These are phyloP conservation scores for Calonectria henricotiae DNA, from an alignment of 2,329 filamentous ascomycete genomes.

Conservation along the genomic window DNA sequence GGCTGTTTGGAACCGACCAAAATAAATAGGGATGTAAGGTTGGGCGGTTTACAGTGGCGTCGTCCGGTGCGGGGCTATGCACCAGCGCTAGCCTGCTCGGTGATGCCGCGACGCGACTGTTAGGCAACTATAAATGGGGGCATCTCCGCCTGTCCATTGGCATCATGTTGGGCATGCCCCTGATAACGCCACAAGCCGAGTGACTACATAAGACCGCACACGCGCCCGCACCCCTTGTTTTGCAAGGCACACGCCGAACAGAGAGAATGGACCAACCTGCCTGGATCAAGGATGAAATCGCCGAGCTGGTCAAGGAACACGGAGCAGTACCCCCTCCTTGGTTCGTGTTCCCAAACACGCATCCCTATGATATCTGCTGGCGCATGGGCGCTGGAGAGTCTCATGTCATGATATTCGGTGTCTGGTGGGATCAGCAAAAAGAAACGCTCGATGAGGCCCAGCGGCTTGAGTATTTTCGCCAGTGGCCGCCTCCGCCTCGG, in stretches of 20 bases:
- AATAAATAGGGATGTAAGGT: no score
- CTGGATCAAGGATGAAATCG: background rate
- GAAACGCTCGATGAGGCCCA: background rate
- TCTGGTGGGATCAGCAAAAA: conserved; percentile 2
- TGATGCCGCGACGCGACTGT: no score
- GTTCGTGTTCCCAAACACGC: background rate
- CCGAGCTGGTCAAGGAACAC: background rate
- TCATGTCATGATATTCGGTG: conserved; percentile 1
- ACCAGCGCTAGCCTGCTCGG: background rate
- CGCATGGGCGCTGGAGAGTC: conserved; percentile 15
- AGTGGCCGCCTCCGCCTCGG: background rate
- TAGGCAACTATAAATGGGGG: background rate
- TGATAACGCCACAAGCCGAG: no score
- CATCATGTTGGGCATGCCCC: background rate
- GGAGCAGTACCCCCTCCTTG: conserved; percentile 5
- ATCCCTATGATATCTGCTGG: conserved; percentile 14
- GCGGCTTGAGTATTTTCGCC: conserved; percentile 1
- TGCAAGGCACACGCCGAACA: background rate
- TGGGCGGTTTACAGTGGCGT: no score
- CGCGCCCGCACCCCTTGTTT: no score
- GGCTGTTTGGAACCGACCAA: no score
- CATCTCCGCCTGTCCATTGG: background rate
- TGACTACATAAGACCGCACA: no score
- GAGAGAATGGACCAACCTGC: background rate
- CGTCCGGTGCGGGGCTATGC: background rate